Evolutionary conservation across 2,329 filamentous ascomycete genomes (phyloP).

Genomic region (Cladosporium sp.): DNA sequence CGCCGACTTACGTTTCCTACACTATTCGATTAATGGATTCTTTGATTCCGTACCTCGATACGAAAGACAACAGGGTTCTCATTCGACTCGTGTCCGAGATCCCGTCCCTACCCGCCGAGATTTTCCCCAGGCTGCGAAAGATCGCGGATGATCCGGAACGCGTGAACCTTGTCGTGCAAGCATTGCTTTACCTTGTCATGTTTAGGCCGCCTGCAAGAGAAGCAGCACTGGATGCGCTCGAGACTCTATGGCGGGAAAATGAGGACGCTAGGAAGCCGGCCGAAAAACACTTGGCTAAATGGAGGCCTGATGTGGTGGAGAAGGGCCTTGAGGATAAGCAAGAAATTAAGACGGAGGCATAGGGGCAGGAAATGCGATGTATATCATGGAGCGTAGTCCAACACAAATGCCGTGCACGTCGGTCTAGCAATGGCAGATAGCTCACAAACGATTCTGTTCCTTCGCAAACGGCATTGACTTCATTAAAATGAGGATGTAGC

Average conservation of each 20-base stretch:
- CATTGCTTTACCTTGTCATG: conserved; percentile 53
- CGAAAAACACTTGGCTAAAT: conserved; percentile 49
- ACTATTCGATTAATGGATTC: conserved; percentile 63
- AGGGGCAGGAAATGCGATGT: background rate
- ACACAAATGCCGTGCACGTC: too few relatives aligned
- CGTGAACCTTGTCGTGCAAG: conserved; percentile 52
- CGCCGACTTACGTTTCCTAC: conserved; percentile 25
- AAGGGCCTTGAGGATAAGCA: conserved; percentile 11
- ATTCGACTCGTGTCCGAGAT: conserved; percentile 90
- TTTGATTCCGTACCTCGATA: conserved; percentile 84
- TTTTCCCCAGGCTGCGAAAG: conserved; percentile 65
- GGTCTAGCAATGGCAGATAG: too few relatives aligned
- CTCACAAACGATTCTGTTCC: too few relatives aligned
- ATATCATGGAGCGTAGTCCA: too few relatives aligned
- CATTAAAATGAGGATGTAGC: too few relatives aligned
- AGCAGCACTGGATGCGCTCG: conserved; percentile 51
- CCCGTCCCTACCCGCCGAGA: conserved; percentile 64
- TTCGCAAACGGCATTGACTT: too few relatives aligned
- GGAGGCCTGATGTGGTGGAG: conserved; percentile 46
- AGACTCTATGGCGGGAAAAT: conserved; percentile 52
- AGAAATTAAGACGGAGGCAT: conserved; percentile 17
- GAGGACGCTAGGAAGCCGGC: conserved; percentile 42
- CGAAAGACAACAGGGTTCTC: conserved; percentile 73
- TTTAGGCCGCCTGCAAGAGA: conserved; percentile 55
- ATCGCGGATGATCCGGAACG: conserved; percentile 59